A percentile compares a stretch with the other conserved stretches of the same genome.
These are phyloP conservation scores for Blastomyces parvus DNA, from an alignment of 2,329 filamentous ascomycete species.

Conservation along the genomic window DNA sequence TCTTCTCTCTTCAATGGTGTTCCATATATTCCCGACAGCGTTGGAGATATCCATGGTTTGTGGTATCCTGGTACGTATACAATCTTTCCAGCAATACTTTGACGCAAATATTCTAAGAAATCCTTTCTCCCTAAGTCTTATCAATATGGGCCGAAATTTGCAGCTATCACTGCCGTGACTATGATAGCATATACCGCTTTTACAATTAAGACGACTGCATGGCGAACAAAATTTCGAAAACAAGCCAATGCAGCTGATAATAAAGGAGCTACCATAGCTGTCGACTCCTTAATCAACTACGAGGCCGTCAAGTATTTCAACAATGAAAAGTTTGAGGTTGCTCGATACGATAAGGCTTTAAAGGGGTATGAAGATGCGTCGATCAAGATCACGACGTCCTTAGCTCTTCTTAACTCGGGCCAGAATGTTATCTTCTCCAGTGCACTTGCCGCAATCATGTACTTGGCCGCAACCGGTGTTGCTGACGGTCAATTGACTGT, in stretches of 20 bases:
- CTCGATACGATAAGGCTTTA: conserved; percentile 78
- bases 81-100: not conserved
- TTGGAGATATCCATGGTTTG: conserved; percentile 93
- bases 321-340: conserved; percentile 91
- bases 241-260: conserved; percentile 96
- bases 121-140: conserved; percentile 55
- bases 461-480: conserved; percentile 83
- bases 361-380: conserved; percentile 83
- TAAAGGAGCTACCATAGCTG: conserved; percentile 84
- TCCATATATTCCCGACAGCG: conserved; percentile 88
- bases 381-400: conserved; percentile 91
- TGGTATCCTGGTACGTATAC: conserved; percentile 59
- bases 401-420: conserved; percentile 85
- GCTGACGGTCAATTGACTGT: conserved; percentile 73
- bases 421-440: conserved; percentile 97
- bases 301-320: conserved; percentile 99
- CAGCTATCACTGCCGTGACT: conserved; percentile 76
- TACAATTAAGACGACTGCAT: conserved; percentile 90
- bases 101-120: not conserved
- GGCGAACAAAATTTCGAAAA: conserved; percentile 92
- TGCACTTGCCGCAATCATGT: conserved; percentile 96
- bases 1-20: conserved; percentile 93
- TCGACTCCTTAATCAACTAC: conserved; percentile 96
- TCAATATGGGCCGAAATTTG: conserved; percentile 87
- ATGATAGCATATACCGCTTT: conserved; percentile 96